Evolutionary conservation across 345 rosid genomes (phyloP).

Genomic region (Hibiscus mutabilis): DNA sequence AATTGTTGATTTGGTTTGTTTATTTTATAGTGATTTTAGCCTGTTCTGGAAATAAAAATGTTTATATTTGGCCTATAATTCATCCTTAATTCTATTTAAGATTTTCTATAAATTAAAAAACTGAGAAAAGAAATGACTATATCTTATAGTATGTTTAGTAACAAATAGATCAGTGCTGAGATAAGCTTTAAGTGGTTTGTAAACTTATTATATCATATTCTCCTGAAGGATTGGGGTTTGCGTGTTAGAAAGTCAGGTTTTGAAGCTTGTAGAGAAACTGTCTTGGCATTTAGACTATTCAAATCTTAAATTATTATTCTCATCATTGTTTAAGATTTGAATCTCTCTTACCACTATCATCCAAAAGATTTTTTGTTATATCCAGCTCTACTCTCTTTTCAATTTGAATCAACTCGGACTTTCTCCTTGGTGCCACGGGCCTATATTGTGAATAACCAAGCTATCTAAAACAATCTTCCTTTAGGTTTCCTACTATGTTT

Average conservation of each 20-base stretch:
- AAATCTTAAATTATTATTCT: background rate
- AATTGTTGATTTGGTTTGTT: background rate
- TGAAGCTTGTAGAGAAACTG: conserved; percentile 3
- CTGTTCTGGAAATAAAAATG: background rate
- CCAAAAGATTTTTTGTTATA: background rate
- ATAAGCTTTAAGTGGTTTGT: conserved; percentile 2
- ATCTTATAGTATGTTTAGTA: background rate
- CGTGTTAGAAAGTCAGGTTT: background rate
- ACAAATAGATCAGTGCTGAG: background rate
- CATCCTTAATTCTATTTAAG: background rate
- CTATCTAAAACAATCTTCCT: background rate
- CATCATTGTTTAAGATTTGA: background rate
- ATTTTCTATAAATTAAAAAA: background rate
- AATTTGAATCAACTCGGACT: background rate
- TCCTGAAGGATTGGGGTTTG: background rate
- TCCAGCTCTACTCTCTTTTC: background rate
- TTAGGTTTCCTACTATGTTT: background rate
- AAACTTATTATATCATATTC: background rate
- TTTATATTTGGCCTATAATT: background rate
- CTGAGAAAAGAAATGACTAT: background rate
- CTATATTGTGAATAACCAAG: background rate
- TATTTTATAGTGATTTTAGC: background rate
- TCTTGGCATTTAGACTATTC: no score
- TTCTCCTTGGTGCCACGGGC: background rate
- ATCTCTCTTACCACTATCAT: background rate